Conservation (phyloP, 768 basidiomycete species). For the Russula vinacea region DNA sequence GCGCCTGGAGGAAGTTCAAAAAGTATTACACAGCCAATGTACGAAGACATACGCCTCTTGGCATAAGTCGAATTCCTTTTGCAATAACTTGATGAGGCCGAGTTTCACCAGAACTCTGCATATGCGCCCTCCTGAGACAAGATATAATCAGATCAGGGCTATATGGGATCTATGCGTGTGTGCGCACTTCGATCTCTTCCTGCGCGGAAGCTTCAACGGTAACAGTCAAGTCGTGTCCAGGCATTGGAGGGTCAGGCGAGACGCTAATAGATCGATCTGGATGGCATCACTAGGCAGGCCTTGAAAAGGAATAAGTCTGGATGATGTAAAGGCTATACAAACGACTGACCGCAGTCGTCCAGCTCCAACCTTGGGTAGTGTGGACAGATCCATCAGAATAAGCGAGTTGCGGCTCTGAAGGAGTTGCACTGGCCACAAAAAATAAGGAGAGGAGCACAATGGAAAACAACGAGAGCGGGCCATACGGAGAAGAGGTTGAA, state of each 20-base stretch:
- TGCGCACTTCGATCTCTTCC: conserved; percentile 60
- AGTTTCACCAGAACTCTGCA: conserved; percentile 90
- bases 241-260: conserved; percentile 83
- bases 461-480: conserved; percentile 34
- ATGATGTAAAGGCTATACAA: not conserved
- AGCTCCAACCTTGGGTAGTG: conserved; percentile 57
- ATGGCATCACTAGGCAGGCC: conserved; percentile 48
- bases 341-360: conserved; percentile 68
- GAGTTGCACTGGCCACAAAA: conserved; percentile 32
- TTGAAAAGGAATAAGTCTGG: conserved; percentile 32
- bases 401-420: conserved; percentile 32
- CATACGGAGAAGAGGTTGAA: conserved; percentile 29
- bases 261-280: conserved; percentile 70
- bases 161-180: conserved; percentile 1
- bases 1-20: conserved; percentile 44
- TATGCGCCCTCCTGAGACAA: conserved; percentile 78
- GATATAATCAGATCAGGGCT: not conserved
- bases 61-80: conserved; percentile 83
- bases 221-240: conserved; percentile 87
- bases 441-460: conserved; percentile 35
- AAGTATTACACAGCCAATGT: not conserved
- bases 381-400: conserved; percentile 36
- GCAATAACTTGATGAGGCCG: conserved; percentile 86
- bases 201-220: conserved; percentile 61
- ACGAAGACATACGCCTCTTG: conserved; percentile 78